Base-by-base conservation (phyloP, 2,329 filamentous ascomycete species). In the Penicillium sp. region DNA sequence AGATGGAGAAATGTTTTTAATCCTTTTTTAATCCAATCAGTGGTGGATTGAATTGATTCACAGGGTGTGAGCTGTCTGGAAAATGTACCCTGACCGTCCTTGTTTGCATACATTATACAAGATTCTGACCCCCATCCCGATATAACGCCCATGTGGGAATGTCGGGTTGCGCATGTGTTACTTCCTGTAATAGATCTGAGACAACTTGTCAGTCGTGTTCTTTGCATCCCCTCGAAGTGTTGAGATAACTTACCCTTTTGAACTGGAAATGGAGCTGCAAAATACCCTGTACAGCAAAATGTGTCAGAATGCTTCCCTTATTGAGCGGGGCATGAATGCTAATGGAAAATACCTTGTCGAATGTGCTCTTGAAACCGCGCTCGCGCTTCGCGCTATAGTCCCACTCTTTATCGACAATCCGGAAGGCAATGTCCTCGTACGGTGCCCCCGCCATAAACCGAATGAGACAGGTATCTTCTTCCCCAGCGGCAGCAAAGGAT, bases 401-500 rank as follows among this genome's bases (percentile, higher is more conserved):
- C 93, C 93, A 98, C 70, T 98, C 93, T 55, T 93, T 91, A 69
- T 98, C 93, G 31, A 98, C 90, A 57, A 98, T 96, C 31, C 91
- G 82, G 65, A 98, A 98, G 7, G 91, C 93, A 63, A 98, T 85
- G 63, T 98, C 93, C 69, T 96, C 88, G 65, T 98, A 98, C 4
- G 93, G 93, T 3, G 91, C 87, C 0, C 94, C 93, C 20, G 91
- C 89, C 64, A 95, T 87, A 72, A 98, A 98, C 20, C 90, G 84
- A 60, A 98, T 95, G 51, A 98, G 75, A 69, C 93, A 98, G 0
- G 91, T 98, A 69, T 98, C 93, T 66, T 96, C 90, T 69, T 97
- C 89, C 4, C 93, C 93, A 27, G 93, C 91, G 0, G 88, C 86
- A 1, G 91, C 90, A 69, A 93, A 90, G 9, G 89, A 95, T 70